phyloP scores from a whole-genome alignment of 2,329 filamentous ascomycete species.

The Aspergillus transmontanensis region DNA sequence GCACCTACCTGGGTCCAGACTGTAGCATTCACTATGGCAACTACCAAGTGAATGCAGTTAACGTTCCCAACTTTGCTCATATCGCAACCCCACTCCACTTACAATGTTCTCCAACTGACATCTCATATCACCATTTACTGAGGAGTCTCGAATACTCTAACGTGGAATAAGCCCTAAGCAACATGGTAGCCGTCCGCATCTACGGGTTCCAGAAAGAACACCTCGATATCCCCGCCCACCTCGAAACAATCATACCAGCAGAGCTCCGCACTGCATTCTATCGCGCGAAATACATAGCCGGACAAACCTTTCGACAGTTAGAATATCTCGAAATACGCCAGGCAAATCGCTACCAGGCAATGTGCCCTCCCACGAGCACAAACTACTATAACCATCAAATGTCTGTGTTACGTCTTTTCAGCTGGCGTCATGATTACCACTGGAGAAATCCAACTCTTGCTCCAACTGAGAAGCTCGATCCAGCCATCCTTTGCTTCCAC shows the following conservation, averaged over 20 bases:
- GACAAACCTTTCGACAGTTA: constrained; percentile 15
- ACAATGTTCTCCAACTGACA: too few relatives aligned
- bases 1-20: background rate
- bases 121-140: background rate
- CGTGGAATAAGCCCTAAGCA: background rate
- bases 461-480: constrained; percentile 29
- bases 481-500: constrained; percentile 24
- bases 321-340: constrained; percentile 20
- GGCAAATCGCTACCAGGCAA: constrained; percentile 24
- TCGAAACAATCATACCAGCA: constrained; percentile 13
- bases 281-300: constrained; percentile 20
- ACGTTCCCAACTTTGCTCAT: background rate
- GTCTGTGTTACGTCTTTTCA: constrained; percentile 30
- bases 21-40: background rate
- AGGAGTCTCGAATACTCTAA: too few relatives aligned
- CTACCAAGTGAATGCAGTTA: background rate
- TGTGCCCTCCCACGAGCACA: constrained; percentile 25
- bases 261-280: constrained; percentile 14
- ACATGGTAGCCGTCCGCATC: background rate
- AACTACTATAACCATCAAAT: constrained; percentile 15
- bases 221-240: constrained; percentile 19
- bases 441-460: constrained; percentile 21
- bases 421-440: constrained; percentile 24
- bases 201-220: constrained; percentile 12
- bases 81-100: background rate